Evolutionary conservation across 2,329 filamentous ascomycete genomes (phyloP).

Genomic region (Chrysoporthe austroafricana): DNA sequence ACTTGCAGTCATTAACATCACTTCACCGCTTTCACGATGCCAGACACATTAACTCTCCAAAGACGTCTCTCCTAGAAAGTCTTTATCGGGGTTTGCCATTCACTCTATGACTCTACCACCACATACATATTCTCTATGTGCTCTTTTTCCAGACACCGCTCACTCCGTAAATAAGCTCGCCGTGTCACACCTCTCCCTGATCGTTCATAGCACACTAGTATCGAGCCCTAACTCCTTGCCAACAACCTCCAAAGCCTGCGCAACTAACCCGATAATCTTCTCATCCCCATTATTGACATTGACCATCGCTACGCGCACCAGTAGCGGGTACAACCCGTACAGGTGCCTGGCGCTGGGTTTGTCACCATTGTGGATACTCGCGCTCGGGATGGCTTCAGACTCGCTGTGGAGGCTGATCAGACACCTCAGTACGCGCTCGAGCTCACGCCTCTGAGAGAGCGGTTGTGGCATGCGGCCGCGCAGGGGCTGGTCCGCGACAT

Average conservation of each 20-base stretch:
- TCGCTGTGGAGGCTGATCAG: conserved; percentile 72
- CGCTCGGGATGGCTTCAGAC: conserved; percentile 67
- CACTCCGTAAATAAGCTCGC: not conserved
- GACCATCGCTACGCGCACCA: conserved; percentile 65
- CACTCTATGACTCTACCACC: not conserved
- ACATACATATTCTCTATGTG: not conserved
- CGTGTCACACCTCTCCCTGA: not conserved
- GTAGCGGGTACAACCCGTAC: conserved; percentile 76
- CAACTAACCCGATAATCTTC: conserved; percentile 60
- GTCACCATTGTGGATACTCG: conserved; percentile 56
- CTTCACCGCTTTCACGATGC: not conserved
- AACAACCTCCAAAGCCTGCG: conserved; percentile 64
- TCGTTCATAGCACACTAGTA: not conserved
- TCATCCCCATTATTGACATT: conserved; percentile 63
- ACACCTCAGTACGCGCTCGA: conserved; percentile 70
- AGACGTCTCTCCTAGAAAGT: not conserved
- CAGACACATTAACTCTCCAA: too few relatives aligned
- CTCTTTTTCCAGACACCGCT: not conserved
- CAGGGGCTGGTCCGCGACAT: conserved; percentile 89
- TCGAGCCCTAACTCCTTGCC: conserved; percentile 57
- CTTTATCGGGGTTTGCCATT: not conserved
- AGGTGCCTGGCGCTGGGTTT: conserved; percentile 69
- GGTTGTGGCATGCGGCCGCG: conserved; percentile 89
- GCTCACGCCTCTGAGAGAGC: conserved; percentile 75
- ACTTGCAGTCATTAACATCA: not conserved